phyloP scores from a whole-genome alignment of 1,284 basidiomycete genomes.

The Trametes polyzona region DNA sequence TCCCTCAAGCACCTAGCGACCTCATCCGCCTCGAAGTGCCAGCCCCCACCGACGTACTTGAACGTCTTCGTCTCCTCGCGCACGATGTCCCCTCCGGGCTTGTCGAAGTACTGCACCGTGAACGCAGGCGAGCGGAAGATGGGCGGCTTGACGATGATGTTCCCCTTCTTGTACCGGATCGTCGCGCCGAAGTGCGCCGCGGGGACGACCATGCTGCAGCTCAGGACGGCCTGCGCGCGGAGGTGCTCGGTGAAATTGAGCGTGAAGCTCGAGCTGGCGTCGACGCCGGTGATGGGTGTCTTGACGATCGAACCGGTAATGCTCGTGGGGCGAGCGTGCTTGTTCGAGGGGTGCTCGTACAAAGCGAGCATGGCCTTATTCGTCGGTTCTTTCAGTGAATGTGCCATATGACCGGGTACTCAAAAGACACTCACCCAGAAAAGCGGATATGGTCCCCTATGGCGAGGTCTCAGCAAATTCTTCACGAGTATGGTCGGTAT shows the following conservation, averaged over 20 bases:
- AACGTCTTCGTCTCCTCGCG: conserved; percentile 59
- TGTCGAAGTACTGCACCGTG: conserved; percentile 62
- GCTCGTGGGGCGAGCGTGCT: conserved; percentile 54
- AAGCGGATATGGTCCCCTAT: conserved; percentile 80
- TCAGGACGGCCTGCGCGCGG: conserved; percentile 68
- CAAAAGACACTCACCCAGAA: conserved; percentile 75
- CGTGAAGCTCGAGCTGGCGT: conserved; percentile 77
- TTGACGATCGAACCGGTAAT: conserved; percentile 72
- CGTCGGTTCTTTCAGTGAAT: too few relatives aligned
- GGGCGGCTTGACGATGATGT: conserved; percentile 62
- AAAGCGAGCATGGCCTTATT: conserved; percentile 79
- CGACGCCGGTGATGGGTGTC: conserved; percentile 78
- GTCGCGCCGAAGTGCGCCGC: conserved; percentile 51
- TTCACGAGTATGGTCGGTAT: too few relatives aligned
- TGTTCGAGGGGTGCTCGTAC: conserved; percentile 81
- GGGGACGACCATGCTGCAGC: conserved; percentile 61
- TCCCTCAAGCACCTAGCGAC: conserved; percentile 80
- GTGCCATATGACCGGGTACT: too few relatives aligned
- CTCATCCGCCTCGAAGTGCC: conserved; percentile 83
- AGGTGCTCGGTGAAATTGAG: conserved; percentile 67
- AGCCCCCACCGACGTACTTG: conserved; percentile 64
- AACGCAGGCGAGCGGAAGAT: conserved; percentile 69
- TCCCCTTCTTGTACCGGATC: conserved; percentile 72
- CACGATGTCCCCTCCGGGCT: conserved; percentile 53
- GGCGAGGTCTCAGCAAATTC: neutral